Evolutionary conservation across 2,329 filamentous ascomycete genomes (phyloP), one percentile per base, ranked within the genome.

Genomic region (Aspergillus spinulosporus): DNA sequence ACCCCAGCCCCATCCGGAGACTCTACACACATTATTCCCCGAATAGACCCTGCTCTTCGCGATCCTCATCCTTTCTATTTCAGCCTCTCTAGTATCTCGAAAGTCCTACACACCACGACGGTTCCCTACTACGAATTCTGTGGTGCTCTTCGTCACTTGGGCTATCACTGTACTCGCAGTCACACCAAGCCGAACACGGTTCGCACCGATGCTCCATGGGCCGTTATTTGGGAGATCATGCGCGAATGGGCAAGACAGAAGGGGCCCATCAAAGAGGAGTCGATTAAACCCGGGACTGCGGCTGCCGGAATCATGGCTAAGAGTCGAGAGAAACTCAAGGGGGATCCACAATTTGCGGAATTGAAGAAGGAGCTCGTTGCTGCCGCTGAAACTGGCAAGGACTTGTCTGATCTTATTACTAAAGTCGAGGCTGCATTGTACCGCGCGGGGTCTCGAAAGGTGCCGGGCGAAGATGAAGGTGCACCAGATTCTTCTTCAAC

Each of bases 121-220:
- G 91, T 93, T 0, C 82, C 88, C n/a, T 86, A 92, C 60, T 86
- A 90, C 62, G 82, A 87, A 52, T 76, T 99, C 59, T 85, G 90
- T 46, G 93, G 94, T 21, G 94, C 94, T 2, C 77, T 99, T 31
- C 82, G 86, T 21, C 83, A 88, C 58, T 80, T 95, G 1, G 94
- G 93, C 5, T 97, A 96, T 70, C 82, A 83, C 45, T 89, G 89
- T 3, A 90, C 90, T 0, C 85, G 93, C 66, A 96, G 90, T 64
- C 94, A 99, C 73, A 91, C 91, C 65, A 91, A 92, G 63, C 83
- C 90, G 0, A 93, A 92, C 28, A 94, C 90, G 67, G 86, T 97
- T 74, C 96, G 95, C 77, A 97, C 94, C 0, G 86, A 97, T 73
- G 94, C 94, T 11, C 90, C 92, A 0, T 99, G 92, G 92, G 80